Evolutionary conservation across 2,329 filamentous ascomycete species (phyloP).

Genomic region (Neonectria neomacrospora): DNA sequence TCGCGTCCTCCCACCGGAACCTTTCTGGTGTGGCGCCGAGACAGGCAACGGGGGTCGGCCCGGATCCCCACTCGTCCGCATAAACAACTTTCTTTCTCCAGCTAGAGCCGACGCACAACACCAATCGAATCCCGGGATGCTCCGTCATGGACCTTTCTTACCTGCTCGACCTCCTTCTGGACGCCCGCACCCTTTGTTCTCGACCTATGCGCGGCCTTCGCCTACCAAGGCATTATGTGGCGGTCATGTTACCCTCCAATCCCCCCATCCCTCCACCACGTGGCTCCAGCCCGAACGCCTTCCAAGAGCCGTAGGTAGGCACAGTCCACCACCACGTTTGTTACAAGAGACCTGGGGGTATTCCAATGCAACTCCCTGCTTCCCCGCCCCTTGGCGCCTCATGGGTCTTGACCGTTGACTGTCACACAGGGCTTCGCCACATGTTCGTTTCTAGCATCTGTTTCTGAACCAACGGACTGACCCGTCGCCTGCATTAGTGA

Average conservation of each 20-base stretch:
- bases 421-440: constrained; percentile 10
- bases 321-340: constrained; percentile 9
- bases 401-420: background rate
- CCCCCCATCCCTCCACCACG: constrained; percentile 20
- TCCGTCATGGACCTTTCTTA: constrained; percentile 13
- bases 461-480: background rate
- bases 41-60: constrained; percentile 38
- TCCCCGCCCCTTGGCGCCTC: constrained; percentile 21
- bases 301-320: constrained; percentile 3
- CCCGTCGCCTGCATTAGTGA: background rate
- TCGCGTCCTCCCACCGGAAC: constrained; percentile 39
- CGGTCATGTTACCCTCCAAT: constrained; percentile 20
- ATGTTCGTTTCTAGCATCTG: background rate
- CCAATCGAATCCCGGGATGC: constrained; percentile 14
- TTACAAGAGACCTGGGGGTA: background rate
- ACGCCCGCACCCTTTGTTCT: constrained; percentile 16
- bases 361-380: constrained; percentile 9
- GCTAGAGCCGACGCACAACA: constrained; percentile 2
- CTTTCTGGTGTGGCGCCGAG: constrained; percentile 40
- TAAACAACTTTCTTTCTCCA: constrained; percentile 21
- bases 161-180: constrained; percentile 12
- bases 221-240: constrained; percentile 9
- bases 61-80: constrained; percentile 43
- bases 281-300: constrained; percentile 19
- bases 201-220: constrained; percentile 1